Evolutionary conservation across 1,284 basidiomycete species (phyloP).

Genomic region (Rhodotorula sp.): DNA sequence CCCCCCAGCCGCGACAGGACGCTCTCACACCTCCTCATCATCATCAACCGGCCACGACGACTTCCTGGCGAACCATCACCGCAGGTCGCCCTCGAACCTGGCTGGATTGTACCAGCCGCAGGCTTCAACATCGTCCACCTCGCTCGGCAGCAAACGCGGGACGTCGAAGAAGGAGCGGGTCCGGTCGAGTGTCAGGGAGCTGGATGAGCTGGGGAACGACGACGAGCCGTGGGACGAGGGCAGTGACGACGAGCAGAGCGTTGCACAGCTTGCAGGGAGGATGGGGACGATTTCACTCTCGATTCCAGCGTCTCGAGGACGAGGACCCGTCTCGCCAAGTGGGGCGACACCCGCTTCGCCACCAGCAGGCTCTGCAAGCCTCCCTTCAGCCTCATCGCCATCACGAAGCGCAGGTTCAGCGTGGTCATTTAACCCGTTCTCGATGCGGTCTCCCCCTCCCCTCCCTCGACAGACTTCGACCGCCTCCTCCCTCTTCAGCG

Average conservation of each 20-base stretch:
- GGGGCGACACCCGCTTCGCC: not conserved
- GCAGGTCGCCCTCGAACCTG: not conserved
- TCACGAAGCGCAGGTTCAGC: no score
- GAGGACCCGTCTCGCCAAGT: not conserved
- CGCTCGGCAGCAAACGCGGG: not conserved
- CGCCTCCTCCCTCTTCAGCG: not conserved
- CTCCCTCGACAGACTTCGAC: not conserved
- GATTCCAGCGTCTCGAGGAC: not conserved
- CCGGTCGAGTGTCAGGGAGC: not conserved
- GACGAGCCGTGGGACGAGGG: slow-evolving; percentile 34
- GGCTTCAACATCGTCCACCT: not conserved
- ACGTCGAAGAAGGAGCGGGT: not conserved
- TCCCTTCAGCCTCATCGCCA: not conserved
- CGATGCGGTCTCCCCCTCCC: not conserved
- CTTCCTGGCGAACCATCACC: slow-evolving; percentile 15
- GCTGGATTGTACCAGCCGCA: not conserved
- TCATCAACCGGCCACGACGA: slow-evolving; percentile 1
- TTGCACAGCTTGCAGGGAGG: not conserved
- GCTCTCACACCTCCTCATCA: not conserved
- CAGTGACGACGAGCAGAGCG: slow-evolving; percentile 22
- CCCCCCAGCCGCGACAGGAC: not conserved
- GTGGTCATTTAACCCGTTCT: slow-evolving; percentile 28
- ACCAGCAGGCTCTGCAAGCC: not conserved
- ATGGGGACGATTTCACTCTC: not conserved
- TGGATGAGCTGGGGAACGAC: slow-evolving; percentile 4